Percentiles rank a stretch among this genome's conserved stretches.
phyloP scores from a whole-genome alignment of 2,329 filamentous ascomycete species.

The Phialemonium atrogriseum region DNA sequence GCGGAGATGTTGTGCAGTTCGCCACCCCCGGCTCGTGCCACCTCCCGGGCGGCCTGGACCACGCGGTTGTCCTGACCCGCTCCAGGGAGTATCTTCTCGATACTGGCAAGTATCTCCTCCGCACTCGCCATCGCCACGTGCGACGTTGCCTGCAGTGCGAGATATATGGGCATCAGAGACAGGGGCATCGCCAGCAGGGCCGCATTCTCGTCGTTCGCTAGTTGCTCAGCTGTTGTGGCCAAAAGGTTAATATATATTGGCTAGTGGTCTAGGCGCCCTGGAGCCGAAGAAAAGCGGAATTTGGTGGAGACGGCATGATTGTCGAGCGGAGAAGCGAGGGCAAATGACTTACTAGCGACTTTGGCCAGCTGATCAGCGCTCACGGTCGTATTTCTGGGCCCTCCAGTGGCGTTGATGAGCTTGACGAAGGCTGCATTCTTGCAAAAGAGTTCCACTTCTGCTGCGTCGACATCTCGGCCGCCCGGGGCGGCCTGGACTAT shows the following conservation, averaged over 20 bases:
- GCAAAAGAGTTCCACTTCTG: constrained; percentile 85
- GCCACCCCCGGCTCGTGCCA: constrained; percentile 68
- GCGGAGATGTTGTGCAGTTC: constrained; percentile 92
- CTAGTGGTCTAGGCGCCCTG: too few relatives aligned
- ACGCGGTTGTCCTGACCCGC: constrained; percentile 42
- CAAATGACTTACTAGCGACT: constrained; percentile 43
- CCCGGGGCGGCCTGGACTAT: constrained; percentile 46
- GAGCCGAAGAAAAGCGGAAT: too few relatives aligned
- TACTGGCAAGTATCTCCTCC: constrained; percentile 43
- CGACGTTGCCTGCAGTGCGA: constrained; percentile 52
- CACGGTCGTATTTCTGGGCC: constrained; percentile 9
- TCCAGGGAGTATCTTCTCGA: constrained; percentile 35
- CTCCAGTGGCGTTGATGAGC: constrained; percentile 56
- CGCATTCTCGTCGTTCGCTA: constrained; percentile 45
- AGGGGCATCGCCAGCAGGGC: constrained; percentile 37
- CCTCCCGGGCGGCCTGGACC: constrained; percentile 50
- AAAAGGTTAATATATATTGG: constrained; percentile 15
- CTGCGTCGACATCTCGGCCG: constrained; percentile 50
- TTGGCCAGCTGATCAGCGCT: constrained; percentile 38
- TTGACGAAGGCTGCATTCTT: constrained; percentile 93
- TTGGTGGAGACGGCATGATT: constrained; percentile 1
- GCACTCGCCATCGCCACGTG: constrained; percentile 34
- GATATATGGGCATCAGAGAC: constrained; percentile 61
- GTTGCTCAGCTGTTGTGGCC: constrained; percentile 43
- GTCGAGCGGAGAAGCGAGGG: background rate